A percentile compares a stretch with the other conserved stretches of the same genome.
Evolutionary conservation across 2,329 filamentous ascomycete species (phyloP).

Genomic region (Anthostomella pinea): DNA sequence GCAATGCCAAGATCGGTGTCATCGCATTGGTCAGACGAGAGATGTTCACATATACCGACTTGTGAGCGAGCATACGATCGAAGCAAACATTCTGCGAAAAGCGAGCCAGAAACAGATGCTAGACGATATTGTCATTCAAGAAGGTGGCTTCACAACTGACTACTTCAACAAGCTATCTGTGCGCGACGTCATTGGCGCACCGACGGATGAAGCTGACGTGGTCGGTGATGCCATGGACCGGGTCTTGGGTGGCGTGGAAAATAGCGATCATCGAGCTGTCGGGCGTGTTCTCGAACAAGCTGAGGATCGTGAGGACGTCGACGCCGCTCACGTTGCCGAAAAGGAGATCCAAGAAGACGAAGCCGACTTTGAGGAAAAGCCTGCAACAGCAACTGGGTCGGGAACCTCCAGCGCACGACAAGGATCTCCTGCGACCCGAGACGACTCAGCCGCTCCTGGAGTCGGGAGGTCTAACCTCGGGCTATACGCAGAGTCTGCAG

Average conservation of each 20-base stretch:
- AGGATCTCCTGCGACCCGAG: constrained; percentile 44
- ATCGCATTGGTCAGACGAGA: constrained; percentile 94
- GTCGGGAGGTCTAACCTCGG: constrained; percentile 37
- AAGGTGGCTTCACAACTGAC: constrained; percentile 96
- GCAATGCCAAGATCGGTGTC: constrained; percentile 95
- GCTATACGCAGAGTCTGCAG: constrained; percentile 36
- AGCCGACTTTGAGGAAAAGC: constrained; percentile 75
- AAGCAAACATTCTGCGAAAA: constrained; percentile 95
- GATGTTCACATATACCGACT: constrained; percentile 98
- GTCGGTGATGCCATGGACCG: constrained; percentile 75
- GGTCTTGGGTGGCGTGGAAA: constrained; percentile 68
- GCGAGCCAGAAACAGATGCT: constrained; percentile 97
- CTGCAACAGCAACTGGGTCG: constrained; percentile 41
- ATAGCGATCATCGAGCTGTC: constrained; percentile 58
- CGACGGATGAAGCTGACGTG: constrained; percentile 49
- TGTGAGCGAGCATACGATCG: constrained; percentile 90
- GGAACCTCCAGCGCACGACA: constrained; percentile 50
- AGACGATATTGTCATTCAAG: constrained; percentile 97
- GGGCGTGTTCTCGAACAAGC: constrained; percentile 79
- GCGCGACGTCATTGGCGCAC: constrained; percentile 63
- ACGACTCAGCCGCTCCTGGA: constrained; percentile 33
- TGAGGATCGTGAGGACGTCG: constrained; percentile 89
- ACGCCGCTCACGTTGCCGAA: constrained; percentile 81
- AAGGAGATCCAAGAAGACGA: constrained; percentile 87
- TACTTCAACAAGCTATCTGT: constrained; percentile 79